These are phyloP conservation scores for Jacaranda mimosifolia DNA, from an alignment of 257 asterid genomes.

Conservation along the genomic window DNA sequence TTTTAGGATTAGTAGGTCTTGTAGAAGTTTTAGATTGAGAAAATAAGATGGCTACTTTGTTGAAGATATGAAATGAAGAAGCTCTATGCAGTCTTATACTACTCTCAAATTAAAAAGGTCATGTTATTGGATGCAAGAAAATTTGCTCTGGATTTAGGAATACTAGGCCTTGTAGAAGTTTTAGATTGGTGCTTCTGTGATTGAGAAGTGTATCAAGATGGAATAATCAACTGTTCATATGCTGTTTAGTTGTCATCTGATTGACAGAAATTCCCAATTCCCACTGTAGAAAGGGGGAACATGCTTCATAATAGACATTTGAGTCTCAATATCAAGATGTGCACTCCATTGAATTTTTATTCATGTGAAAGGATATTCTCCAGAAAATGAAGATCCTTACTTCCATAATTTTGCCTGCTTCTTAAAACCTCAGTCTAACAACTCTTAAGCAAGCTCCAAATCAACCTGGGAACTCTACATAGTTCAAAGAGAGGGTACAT, in stretches of 20 bases:
- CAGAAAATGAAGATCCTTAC: background rate
- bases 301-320: background rate
- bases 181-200: background rate
- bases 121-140: background rate
- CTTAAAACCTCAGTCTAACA: background rate
- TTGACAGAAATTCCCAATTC: background rate
- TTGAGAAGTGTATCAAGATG: background rate
- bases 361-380: background rate
- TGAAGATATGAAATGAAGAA: no score
- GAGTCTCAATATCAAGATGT: background rate
- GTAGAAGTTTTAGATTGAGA: background rate
- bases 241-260: background rate
- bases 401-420: background rate
- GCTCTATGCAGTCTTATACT: no score
- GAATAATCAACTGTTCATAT: background rate
- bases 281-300: constrained; percentile 1
- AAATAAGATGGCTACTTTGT: no score
- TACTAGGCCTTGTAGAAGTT: background rate
- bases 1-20: constrained; percentile 8
- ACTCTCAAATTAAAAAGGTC: background rate
- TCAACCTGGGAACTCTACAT: background rate
- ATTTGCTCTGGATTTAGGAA: constrained; percentile 16
- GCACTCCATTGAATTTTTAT: background rate
- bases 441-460: constrained; percentile 1
- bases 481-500: constrained; percentile 7